Evolutionary conservation across 306 rosid species (phyloP).

Genomic region (Oemleria cerasiformis): DNA sequence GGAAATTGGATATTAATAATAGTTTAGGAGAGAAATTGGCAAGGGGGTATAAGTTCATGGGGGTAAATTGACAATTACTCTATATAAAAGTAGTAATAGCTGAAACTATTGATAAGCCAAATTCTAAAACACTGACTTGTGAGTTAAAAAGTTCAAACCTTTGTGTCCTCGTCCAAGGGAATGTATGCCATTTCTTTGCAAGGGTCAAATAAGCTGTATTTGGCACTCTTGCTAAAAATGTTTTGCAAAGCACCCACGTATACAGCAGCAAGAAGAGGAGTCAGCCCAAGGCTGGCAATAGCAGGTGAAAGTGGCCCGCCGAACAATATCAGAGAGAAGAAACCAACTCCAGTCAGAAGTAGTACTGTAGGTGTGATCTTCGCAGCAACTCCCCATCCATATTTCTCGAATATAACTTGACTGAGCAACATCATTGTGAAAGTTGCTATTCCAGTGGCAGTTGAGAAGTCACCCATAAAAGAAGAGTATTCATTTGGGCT

Average conservation of each 20-base stretch:
- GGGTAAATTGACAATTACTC: no score
- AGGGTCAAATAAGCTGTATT: slow-evolving; percentile 95
- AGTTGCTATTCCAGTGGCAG: slow-evolving; percentile 90
- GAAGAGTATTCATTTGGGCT: slow-evolving; percentile 97
- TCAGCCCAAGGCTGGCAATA: slow-evolving; percentile 67
- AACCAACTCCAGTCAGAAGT: slow-evolving; percentile 83
- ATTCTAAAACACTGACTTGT: slow-evolving; percentile 5
- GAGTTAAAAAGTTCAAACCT: slow-evolving; percentile 46
- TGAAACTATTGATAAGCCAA: not conserved
- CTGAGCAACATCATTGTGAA: slow-evolving; percentile 91
- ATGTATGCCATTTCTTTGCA: slow-evolving; percentile 99
- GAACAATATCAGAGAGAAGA: slow-evolving; percentile 79
- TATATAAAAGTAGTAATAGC: not conserved
- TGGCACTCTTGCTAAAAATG: slow-evolving; percentile 99
- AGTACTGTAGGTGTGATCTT: slow-evolving; percentile 87
- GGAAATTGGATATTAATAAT: no score
- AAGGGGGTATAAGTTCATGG: no score
- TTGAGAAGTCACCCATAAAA: slow-evolving; percentile 97
- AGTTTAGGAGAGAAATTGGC: no score
- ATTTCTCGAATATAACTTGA: slow-evolving; percentile 73
- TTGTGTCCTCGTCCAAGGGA: slow-evolving; percentile 96
- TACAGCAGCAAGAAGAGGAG: slow-evolving; percentile 98
- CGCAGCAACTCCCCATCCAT: slow-evolving; percentile 98
- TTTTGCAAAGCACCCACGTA: slow-evolving; percentile 99
- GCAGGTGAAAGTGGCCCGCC: slow-evolving; percentile 72